A percentile compares a stretch with the other conserved stretches of the same genome.
These are phyloP conservation scores for Prunus yedoensis DNA, from an alignment of 331 rosid species.

Conservation along the genomic window DNA sequence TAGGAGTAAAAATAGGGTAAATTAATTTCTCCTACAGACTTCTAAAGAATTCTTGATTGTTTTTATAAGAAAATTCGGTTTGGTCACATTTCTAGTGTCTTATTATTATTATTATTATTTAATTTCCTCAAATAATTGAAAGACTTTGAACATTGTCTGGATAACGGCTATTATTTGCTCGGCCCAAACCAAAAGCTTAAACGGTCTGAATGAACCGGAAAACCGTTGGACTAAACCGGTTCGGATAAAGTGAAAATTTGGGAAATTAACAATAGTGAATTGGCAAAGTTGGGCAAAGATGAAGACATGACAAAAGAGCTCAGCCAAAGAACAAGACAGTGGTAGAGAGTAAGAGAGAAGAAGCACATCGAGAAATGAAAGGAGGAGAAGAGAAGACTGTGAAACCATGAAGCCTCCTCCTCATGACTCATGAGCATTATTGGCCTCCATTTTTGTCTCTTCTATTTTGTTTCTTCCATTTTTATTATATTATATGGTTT, in stretches of 20 bases:
- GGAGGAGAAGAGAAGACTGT: background rate
- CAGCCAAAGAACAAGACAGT: background rate
- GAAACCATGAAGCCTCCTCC: background rate
- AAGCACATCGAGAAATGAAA: conserved; percentile 3
- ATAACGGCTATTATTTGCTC: too few species aligned
- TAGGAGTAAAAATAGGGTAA: too few species aligned
- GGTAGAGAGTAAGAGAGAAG: background rate
- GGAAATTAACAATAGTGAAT: background rate
- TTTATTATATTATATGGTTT: too few species aligned
- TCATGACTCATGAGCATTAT: background rate
- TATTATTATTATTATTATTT: too few species aligned
- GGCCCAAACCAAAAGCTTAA: background rate
- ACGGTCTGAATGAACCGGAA: background rate
- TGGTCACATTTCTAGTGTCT: too few species aligned
- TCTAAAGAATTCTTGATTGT: too few species aligned
- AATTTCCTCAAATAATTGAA: too few species aligned
- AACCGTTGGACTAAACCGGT: background rate
- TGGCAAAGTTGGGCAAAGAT: background rate
- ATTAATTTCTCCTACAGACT: too few species aligned
- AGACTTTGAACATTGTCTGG: too few species aligned
- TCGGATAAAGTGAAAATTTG: background rate
- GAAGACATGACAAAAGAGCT: background rate
- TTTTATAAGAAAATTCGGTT: too few species aligned
- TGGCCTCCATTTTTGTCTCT: background rate
- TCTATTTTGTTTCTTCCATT: background rate